Conservation (phyloP, 805 yeast genomes). For the Blastobotrys americana region DNA sequence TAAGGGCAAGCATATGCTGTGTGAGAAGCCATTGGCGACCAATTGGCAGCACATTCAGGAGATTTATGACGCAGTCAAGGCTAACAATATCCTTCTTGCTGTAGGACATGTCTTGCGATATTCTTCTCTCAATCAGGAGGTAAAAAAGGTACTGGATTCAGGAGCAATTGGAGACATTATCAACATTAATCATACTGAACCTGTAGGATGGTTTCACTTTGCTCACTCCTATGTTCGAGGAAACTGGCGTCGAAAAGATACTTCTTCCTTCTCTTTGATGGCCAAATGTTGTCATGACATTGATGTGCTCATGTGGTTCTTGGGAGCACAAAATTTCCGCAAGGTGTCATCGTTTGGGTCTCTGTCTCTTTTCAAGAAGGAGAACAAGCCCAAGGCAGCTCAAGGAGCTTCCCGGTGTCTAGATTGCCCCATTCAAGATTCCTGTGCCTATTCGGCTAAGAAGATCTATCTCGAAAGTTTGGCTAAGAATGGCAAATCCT, state of each 20-base stretch:
- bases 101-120: constrained; percentile 24
- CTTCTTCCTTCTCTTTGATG: constrained; percentile 22
- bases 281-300: constrained; percentile 26
- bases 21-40: constrained; percentile 24
- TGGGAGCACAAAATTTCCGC: constrained; percentile 18
- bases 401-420: constrained; percentile 18
- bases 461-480: constrained; percentile 17
- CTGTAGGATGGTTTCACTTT: constrained; percentile 24
- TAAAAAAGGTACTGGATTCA: constrained; percentile 18
- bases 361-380: constrained; percentile 16
- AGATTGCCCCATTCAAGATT: constrained; percentile 15
- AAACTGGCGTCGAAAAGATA: constrained; percentile 20
- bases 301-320: constrained; percentile 23
- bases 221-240: constrained; percentile 26
- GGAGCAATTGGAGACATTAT: constrained; percentile 22
- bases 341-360: constrained; percentile 21
- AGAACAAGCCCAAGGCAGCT: constrained; percentile 20
- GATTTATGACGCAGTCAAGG: constrained; percentile 19
- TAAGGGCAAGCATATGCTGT: constrained; percentile 18
- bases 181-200: constrained; percentile 24
- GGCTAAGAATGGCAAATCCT: constrained; percentile 11
- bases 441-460: constrained; percentile 22
- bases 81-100: constrained; percentile 19
- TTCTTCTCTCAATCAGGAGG: constrained; percentile 20
- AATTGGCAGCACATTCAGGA: constrained; percentile 18